Base-by-base conservation (phyloP, 768 basidiomycete genomes). In the Vararia minispora region DNA sequence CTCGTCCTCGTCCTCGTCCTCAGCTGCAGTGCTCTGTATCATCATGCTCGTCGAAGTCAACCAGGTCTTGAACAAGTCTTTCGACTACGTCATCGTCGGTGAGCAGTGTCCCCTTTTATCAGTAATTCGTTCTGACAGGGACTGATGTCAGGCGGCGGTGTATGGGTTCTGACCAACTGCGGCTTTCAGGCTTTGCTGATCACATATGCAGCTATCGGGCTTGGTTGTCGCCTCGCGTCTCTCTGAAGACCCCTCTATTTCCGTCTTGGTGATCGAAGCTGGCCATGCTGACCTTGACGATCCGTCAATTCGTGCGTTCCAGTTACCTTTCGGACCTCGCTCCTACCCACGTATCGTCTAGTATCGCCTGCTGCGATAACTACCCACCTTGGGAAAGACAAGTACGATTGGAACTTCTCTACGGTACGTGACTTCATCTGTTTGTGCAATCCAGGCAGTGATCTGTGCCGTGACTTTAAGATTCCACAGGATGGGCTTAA, bases 21-120 rank as follows among this genome's bases (percentile, higher is more conserved):
- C n/a, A n/a, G n/a, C n/a, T n/a, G n/a, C n/a, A n/a, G n/a, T n/a
- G n/a, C n/a, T n/a, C n/a, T n/a, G n/a, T n/a, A n/a, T 17, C 14
- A 31, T 30, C 40, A 46, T 48, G 47, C 36, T 36, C n/a, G 40
- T 31, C 36, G 39, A 35, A 14, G 26, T 50, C 21, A 30, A 42
- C 28, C 45, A 39, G 28, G 43, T 48, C 16, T 39, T 33, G 3
- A 21, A 39, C 26, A 21, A 40, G 14, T 28, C 36, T 16, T 51
- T 51, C 21, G 46, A 51, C 33, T 51, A 52, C 33, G 41, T 51
- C 32, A 26, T 44, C 18, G 26, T 48, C 7, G 44, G 50, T 42
- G 17, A 11, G 39, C 21, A 6, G 12, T 21, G 21, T 32, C 13
- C 5, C 8, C 5, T 3, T 1, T 5, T 30, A 21, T 35, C 18